Percentiles rank a stretch among this genome's conserved stretches.
phyloP scores from a whole-genome alignment of 2,329 filamentous ascomycete species.

The Lomentospora prolificans region DNA sequence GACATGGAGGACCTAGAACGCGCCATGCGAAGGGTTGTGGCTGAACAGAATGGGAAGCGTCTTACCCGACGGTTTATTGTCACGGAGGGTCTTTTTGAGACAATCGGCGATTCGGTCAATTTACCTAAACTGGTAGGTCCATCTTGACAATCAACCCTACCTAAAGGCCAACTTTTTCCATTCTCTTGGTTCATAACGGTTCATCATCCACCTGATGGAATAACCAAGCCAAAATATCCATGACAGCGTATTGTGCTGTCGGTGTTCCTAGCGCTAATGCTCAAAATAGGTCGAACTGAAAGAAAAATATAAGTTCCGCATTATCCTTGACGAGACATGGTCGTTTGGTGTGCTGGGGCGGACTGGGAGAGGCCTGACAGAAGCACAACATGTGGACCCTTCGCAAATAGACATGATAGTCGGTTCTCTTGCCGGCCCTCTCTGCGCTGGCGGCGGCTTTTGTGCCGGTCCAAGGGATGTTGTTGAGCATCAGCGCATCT shows the following conservation, averaged over 20 bases:
- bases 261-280: too few relatives aligned
- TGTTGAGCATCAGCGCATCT: conserved; percentile 91
- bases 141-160: conserved; percentile 10
- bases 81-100: conserved; percentile 90
- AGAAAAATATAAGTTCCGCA: conserved; percentile 92
- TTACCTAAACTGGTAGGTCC: conserved; percentile 68
- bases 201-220: too few relatives aligned
- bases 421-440: conserved; percentile 78
- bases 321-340: conserved; percentile 96
- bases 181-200: too few relatives aligned
- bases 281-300: conserved; percentile 72
- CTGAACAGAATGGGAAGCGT: conserved; percentile 78
- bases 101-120: conserved; percentile 73
- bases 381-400: conserved; percentile 92
- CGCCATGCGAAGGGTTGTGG: conserved; percentile 73
- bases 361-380: conserved; percentile 84
- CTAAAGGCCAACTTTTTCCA: conserved; percentile 8
- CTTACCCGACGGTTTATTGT: conserved; percentile 91
- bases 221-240: too few relatives aligned
- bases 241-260: too few relatives aligned
- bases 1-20: conserved; percentile 89
- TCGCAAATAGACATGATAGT: conserved; percentile 95
- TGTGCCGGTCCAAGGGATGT: conserved; percentile 88
- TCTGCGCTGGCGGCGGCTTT: conserved; percentile 91
- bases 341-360: conserved; percentile 91